Conservation (phyloP, 2,329 filamentous ascomycete species). For the Ceratocystis harringtonii region DNA sequence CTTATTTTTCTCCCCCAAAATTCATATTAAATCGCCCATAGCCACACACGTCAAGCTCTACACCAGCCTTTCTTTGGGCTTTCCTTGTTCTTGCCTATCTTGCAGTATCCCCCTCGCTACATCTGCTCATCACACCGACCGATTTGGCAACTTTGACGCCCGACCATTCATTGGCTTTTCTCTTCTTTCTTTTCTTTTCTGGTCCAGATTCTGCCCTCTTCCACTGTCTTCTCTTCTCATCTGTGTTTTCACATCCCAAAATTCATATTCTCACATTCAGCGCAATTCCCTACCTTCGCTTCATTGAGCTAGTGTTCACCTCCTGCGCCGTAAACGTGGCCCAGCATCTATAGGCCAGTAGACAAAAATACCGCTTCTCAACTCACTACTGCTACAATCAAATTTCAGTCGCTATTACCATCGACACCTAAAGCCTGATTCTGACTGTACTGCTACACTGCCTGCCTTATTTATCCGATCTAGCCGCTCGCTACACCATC, state of each 20-base stretch:
- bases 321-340: conserved; percentile 15
- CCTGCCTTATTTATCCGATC: background rate
- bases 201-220: background rate
- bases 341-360: background rate
- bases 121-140: background rate
- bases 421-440: background rate
- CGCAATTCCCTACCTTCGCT: background rate
- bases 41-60: background rate
- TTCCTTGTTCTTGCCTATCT: background rate
- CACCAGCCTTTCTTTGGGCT: background rate
- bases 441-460: background rate
- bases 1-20: background rate
- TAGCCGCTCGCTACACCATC: background rate
- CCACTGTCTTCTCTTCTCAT: background rate
- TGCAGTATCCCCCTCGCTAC: background rate
- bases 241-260: background rate
- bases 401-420: background rate
- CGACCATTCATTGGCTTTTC: background rate
- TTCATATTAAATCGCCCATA: background rate
- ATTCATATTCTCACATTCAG: conserved; percentile 2
- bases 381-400: background rate
- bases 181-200: background rate
- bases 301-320: background rate
- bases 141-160: background rate
- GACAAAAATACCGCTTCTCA: background rate